phyloP scores from a whole-genome alignment of 164 flowering plant species.

The Vitis cinerea region DNA sequence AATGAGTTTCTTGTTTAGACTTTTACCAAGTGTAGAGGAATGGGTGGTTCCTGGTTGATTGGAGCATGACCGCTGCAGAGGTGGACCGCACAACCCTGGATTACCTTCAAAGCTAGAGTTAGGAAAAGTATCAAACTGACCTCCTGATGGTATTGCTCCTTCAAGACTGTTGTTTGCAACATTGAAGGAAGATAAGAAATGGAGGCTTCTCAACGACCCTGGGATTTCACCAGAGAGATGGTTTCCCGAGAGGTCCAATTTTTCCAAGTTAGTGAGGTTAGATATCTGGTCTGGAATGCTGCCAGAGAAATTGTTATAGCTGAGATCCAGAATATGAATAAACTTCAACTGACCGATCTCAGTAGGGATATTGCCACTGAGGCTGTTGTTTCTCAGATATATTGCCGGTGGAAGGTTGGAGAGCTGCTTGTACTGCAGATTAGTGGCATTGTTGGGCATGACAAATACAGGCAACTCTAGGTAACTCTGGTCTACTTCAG shows the following conservation, averaged over 20 bases:
- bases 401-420: conserved; percentile 59
- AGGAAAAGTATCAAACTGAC: conserved; percentile 62
- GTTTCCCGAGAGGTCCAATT: conserved; percentile 53
- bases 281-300: conserved; percentile 55
- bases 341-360: conserved; percentile 52
- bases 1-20: conserved; percentile 34
- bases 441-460: conserved; percentile 36
- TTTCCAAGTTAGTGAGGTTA: conserved; percentile 52
- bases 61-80: conserved; percentile 30
- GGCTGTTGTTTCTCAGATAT: conserved; percentile 45
- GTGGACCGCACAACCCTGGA: conserved; percentile 38
- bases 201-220: conserved; percentile 42
- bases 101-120: conserved; percentile 53
- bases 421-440: conserved; percentile 57
- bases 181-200: conserved; percentile 55
- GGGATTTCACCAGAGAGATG: conserved; percentile 61
- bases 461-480: conserved; percentile 62
- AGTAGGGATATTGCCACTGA: conserved; percentile 50
- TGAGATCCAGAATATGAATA: conserved; percentile 56
- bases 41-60: conserved; percentile 8
- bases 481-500: conserved; percentile 22
- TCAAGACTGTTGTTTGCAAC: conserved; percentile 59
- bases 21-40: conserved; percentile 8
- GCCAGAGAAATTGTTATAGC: conserved; percentile 49
- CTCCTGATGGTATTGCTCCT: conserved; percentile 64